phyloP scores from a whole-genome alignment of 768 basidiomycete species.

The Auricularia sp. region DNA sequence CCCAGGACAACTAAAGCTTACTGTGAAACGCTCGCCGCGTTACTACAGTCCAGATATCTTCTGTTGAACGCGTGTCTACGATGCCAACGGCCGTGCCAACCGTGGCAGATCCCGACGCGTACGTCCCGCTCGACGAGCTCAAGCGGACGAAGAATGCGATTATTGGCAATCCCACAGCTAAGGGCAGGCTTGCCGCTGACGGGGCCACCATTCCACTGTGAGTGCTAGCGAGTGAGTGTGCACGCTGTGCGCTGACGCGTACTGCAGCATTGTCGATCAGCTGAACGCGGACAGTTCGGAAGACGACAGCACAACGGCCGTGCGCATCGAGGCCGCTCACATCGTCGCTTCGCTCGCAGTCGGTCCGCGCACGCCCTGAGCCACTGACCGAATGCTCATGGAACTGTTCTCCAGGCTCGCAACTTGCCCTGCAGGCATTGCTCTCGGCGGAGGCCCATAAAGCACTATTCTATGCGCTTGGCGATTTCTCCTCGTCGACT shows the following conservation, averaged over 20 bases:
- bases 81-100: not conserved
- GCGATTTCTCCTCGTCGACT: conserved; percentile 33
- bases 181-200: conserved; percentile 48
- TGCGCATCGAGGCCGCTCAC: conserved; percentile 66
- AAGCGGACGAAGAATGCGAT: conserved; percentile 67
- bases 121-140: conserved; percentile 21
- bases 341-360: conserved; percentile 66
- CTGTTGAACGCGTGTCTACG: no score
- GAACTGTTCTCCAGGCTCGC: conserved; percentile 38
- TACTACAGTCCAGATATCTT: not conserved
- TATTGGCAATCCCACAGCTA: conserved; percentile 72
- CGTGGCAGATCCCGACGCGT: not conserved
- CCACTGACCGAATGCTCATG: not conserved
- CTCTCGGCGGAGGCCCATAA: conserved; percentile 48
- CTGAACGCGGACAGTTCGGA: conserved; percentile 36
- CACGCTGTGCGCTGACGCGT: not conserved
- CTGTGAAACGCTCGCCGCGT: no score
- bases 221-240: conserved; percentile 14
- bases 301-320: conserved; percentile 26
- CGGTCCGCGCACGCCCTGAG: conserved; percentile 27
- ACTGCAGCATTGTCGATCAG: conserved; percentile 50
- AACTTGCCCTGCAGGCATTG: conserved; percentile 47
- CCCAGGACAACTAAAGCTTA: no score
- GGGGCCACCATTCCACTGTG: conserved; percentile 46
- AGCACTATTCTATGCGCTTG: conserved; percentile 54